Evolutionary conservation across 768 basidiomycete species (phyloP), one percentile per base, ranked within the genome.

Genomic region (Amanita thiersii): DNA sequence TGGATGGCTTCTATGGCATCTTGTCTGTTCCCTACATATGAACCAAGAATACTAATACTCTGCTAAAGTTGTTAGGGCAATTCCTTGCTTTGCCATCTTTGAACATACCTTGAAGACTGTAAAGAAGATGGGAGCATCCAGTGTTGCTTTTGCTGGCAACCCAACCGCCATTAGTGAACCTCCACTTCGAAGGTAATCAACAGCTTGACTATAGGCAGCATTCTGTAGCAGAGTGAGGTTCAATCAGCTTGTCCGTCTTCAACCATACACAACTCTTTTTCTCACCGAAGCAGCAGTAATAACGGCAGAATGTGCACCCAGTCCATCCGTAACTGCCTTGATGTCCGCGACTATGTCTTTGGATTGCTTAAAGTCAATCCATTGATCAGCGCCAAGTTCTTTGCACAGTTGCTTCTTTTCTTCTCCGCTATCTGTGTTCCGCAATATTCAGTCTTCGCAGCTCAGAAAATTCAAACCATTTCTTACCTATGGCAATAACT

Each of bases 141-240:
- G 59, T 6, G 59, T 70, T 1, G 79, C 78, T 21, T 75, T 66
- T 3, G 73, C 73, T 1, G 87, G 87, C 1, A 91, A 62, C 18
- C 88, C 87, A 37, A 92, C 85, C 12, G 73, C 81, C 70, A 91
- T 83, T 40, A 91, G 66, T 3, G 72, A 76, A 8, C 86, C 86
- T 23, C 77, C 76, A 3, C 70, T 65, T 23, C 86, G 75, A 40
- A 93, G 68, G 59, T 92, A 92, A 43, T 86, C 78, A 6, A 85
- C 55, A 4, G 80, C 83, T 57, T 82, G 75, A 3, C 59, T 52
- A 43, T 71, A 72, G 1, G 66, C 67, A 3, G 63, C 55, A 7
- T 57, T 47, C 37, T 37, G 19, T 18, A 26, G 15, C 14, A 6
- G 21, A 10, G 12, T 14, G 7, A 7, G 32, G n/a, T n/a, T 34